Base-by-base conservation (phyloP, 139 green algal genomes). In the Cymbomonas tetramitiformis region DNA sequence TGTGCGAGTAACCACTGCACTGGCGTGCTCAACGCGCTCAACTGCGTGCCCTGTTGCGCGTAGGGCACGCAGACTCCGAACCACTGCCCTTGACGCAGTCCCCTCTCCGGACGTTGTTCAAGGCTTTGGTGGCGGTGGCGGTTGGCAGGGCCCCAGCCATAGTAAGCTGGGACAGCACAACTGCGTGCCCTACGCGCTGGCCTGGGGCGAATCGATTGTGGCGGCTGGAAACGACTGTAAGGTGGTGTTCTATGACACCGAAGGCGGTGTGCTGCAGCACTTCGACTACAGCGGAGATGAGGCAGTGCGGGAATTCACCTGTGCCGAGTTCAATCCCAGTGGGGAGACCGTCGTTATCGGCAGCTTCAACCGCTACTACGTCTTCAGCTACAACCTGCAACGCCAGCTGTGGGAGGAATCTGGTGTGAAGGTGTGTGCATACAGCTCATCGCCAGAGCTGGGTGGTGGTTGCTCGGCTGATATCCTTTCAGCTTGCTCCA, bases 281-380 rank as follows among this genome's bases (percentile, higher is more conserved):
- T 83, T 83, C 56, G 79, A 90, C 58, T 79, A 81, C 64, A 62
- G 51, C 54, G 15, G 15, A 12, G 36, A 43, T 48, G 23, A 72
- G 29, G 56, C 53, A 2, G 70, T 74, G 9, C 58, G 71, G 9
- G 73, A 79, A 49, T 86, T 84, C 50, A 30, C 30, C 3, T 54
- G 19, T 24, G 57, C 47, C 8, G 23, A 18, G 21, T 65, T 65
- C 30, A 63, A 84, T 65, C 79, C 82, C 25, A 70, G 34, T 28
- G 80, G 80, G 0, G 78, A 91, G 36, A 73, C 75, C 7, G 72
- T 72, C 18, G 73, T 83, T 31, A 72, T 86, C 10, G 80, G 78
- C 25, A 70, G 64, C 33, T 82, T 79, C 64, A 78, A 86, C 71
- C 56, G 62, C 12, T 78, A 86, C 55, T 71, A 78, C 46, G 50